Conservation (phyloP, 805 yeast genomes). For the Ogataea ramenticola region DNA sequence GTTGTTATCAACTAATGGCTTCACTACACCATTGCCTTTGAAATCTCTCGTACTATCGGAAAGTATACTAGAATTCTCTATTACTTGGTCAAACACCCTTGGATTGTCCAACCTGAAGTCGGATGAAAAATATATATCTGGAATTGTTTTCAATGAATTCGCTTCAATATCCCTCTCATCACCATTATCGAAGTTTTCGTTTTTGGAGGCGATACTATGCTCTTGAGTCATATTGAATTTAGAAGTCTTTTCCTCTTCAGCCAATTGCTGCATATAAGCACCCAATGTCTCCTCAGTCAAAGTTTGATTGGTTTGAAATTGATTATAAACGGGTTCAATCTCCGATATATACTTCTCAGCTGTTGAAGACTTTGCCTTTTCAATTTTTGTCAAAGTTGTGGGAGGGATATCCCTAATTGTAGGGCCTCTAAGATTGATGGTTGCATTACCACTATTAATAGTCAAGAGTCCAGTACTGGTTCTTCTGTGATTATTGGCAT, state of each 20-base stretch:
- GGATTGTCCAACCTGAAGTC: slow-evolving; percentile 85
- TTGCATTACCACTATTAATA: slow-evolving; percentile 29
- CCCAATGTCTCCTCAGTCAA: slow-evolving; percentile 37
- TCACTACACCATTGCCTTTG: slow-evolving; percentile 23
- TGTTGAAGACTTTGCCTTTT: slow-evolving; percentile 33
- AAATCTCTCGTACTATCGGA: slow-evolving; percentile 24
- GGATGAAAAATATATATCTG: slow-evolving; percentile 57
- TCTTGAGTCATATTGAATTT: slow-evolving; percentile 2
- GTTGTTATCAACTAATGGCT: slow-evolving; percentile 42
- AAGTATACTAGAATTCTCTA: slow-evolving; percentile 45
- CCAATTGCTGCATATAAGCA: slow-evolving; percentile 22
- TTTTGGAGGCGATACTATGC: slow-evolving; percentile 10
- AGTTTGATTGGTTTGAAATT: slow-evolving; percentile 34
- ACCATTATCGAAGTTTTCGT: slow-evolving; percentile 6
- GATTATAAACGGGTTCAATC: slow-evolving; percentile 37
- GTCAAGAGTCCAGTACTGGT: slow-evolving; percentile 23
- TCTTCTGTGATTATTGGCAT: slow-evolving; percentile 34
- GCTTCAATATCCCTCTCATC: slow-evolving; percentile 9
- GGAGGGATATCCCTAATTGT: slow-evolving; percentile 81
- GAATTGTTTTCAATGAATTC: slow-evolving; percentile 42
- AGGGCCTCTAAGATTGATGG: slow-evolving; percentile 53
- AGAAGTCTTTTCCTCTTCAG: slow-evolving; percentile 15
- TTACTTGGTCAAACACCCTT: slow-evolving; percentile 67
- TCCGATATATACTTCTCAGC: slow-evolving; percentile 37
- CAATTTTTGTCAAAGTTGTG: slow-evolving; percentile 52